phyloP scores from a whole-genome alignment of 441 rosid genomes.

The Pelargonium cotyledonis region DNA sequence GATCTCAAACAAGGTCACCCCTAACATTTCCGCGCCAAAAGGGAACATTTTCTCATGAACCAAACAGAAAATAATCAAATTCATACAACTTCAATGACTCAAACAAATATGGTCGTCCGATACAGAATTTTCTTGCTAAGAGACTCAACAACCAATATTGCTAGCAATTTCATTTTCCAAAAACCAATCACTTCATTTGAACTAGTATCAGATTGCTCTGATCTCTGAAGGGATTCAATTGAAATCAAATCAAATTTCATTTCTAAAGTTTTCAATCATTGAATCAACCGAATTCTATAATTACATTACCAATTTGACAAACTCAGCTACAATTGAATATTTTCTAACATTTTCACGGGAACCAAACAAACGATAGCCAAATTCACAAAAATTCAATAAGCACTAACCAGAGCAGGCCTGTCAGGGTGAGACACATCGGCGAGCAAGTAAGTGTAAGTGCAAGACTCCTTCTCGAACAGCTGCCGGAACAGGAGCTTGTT shows the following conservation, averaged over 20 bases:
- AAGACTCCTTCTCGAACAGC: slow-evolving; percentile 83
- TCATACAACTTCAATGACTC: background rate
- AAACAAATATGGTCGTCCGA: background rate
- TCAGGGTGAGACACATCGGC: slow-evolving; percentile 76
- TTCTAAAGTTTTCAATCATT: too few relatives aligned
- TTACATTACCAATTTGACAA: background rate
- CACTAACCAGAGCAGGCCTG: slow-evolving; percentile 71
- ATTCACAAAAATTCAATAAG: background rate
- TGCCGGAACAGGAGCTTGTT: slow-evolving; percentile 73
- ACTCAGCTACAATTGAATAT: background rate
- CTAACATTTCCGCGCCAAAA: too few relatives aligned
- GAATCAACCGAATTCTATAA: too few relatives aligned
- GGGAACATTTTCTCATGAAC: background rate
- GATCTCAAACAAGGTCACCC: too few relatives aligned
- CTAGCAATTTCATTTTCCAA: background rate
- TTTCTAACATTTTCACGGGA: background rate
- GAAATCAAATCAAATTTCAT: background rate
- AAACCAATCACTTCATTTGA: background rate
- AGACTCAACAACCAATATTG: background rate
- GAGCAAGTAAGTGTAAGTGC: slow-evolving; percentile 77
- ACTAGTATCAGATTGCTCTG: background rate
- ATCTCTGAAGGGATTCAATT: background rate
- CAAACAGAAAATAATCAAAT: background rate
- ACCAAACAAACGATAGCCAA: background rate
- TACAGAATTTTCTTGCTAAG: background rate